Evolutionary conservation across 2,329 filamentous ascomycete genomes (phyloP), one percentile per base, ranked within the genome.

Genomic region (Nigrospora oryzae): DNA sequence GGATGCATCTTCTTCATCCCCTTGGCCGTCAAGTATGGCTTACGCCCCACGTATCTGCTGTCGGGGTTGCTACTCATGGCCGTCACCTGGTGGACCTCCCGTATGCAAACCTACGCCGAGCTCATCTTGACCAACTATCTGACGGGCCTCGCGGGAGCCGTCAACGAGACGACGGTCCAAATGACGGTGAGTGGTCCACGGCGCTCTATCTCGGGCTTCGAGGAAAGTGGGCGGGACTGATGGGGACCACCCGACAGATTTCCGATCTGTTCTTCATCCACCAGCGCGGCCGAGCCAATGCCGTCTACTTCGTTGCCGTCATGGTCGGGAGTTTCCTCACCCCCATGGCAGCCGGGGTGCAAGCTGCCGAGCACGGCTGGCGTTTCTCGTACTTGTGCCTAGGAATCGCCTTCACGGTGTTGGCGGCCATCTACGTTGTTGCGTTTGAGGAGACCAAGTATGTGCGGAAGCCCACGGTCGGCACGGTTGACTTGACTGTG

Each of bases 101-200:
- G 46, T 2, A 62, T 60, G 47, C 34, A 42, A 2, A 49, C 46
- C 2, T 42, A 49, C 19, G 16, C 47, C 3, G 55, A 63, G 35
- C 19, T 63, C n/a, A 55, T 56, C 12, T 5, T 53, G 2, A 57
- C 52, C 4, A 54, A 55, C 19, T 15, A 61, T 0, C 46, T 63
- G 0, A 57, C 58, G 8, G 65, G 66, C 0, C 43, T 69, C 14
- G 61, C 63, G 2, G 64, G 63, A 4, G 61, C 65, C 3, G 61
- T 62, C 1, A 68, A 67, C n/a, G 65, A 68, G 38, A 61, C 63
- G 1, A 59, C 63, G 13, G 58, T 58, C 0, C 62, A 67, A 38
- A 67, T 69, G 50, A 69, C 62, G 1, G 59, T 60, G 7, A 48
- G 52, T 14, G 12, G 4, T 4, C 23, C 32, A 13, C 4, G 0